Conservation (phyloP, 108 stramenopile genomes). For the Fistulifera solaris region DNA sequence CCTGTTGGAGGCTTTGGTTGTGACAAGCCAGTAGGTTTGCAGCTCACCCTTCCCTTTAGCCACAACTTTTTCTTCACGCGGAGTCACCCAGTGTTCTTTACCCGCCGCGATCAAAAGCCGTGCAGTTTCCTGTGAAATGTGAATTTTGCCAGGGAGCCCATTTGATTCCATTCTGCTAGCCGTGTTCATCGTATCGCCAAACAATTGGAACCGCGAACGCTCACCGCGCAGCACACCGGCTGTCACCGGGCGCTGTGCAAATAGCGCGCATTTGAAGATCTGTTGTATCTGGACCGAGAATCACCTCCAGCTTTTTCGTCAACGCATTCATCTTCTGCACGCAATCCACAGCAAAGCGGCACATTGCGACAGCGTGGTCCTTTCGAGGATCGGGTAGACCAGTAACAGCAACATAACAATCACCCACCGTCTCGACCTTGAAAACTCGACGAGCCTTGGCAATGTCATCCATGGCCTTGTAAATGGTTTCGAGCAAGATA, state of each 20-base stretch:
- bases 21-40: not conserved
- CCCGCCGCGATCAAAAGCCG: not conserved
- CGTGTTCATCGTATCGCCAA: conserved; percentile 4
- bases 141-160: not conserved
- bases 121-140: not conserved
- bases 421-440: conserved; percentile 49
- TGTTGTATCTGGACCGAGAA: conserved; percentile 34
- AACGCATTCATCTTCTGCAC: conserved; percentile 5
- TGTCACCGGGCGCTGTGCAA: conserved; percentile 42
- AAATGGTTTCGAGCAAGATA: conserved; percentile 33
- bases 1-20: no score
- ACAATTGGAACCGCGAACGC: conserved; percentile 29
- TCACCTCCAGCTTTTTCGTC: conserved; percentile 11
- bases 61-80: conserved; percentile 1
- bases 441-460: conserved; percentile 25
- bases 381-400: conserved; percentile 20
- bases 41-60: conserved; percentile 1
- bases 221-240: conserved; percentile 52
- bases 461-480: conserved; percentile 29
- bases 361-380: conserved; percentile 21
- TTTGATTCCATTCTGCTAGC: not conserved
- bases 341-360: conserved; percentile 20
- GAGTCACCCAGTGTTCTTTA: not conserved
- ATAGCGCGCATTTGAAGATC: conserved; percentile 43
- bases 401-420: conserved; percentile 30